Conservation (phyloP, 2,329 filamentous ascomycete species). For the Oidium heveae region DNA sequence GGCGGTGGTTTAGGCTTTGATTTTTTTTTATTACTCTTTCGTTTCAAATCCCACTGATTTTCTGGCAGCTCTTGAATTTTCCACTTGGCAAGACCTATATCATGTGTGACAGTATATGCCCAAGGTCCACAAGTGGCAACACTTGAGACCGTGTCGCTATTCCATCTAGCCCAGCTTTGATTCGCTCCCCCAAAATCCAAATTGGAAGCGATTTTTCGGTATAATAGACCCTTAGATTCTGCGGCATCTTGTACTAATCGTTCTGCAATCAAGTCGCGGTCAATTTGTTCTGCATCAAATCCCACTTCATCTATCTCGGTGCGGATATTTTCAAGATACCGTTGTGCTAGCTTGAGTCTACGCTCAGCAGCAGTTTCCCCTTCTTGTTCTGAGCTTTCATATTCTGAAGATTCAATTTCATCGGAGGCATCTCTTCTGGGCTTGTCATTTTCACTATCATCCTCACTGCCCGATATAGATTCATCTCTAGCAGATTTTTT, state of each 20-base stretch:
- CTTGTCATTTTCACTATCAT: slow-evolving; percentile 34
- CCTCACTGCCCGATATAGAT: slow-evolving; percentile 70
- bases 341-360: slow-evolving; percentile 64
- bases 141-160: slow-evolving; percentile 53
- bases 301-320: slow-evolving; percentile 59
- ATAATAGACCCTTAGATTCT: slow-evolving; percentile 74
- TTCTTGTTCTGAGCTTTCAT: slow-evolving; percentile 27
- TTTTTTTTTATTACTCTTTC: slow-evolving; percentile 26
- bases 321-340: slow-evolving; percentile 76
- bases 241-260: slow-evolving; percentile 76
- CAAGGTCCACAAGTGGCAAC: slow-evolving; percentile 58
- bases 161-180: slow-evolving; percentile 51
- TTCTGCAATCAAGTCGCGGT: slow-evolving; percentile 76
- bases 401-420: slow-evolving; percentile 24
- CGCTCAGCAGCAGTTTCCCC: slow-evolving; percentile 77
- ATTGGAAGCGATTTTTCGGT: slow-evolving; percentile 50
- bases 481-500: slow-evolving; percentile 20
- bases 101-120: slow-evolving; percentile 73
- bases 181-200: slow-evolving; percentile 43
- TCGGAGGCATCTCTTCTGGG: slow-evolving; percentile 27
- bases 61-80: slow-evolving; percentile 42
- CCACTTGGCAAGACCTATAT: slow-evolving; percentile 73
- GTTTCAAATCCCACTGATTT: slow-evolving; percentile 31
- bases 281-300: slow-evolving; percentile 85
- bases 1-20: slow-evolving; percentile 33